Base-by-base conservation (phyloP, 495 filamentous ascomycete species). In the Neurospora sp. region DNA sequence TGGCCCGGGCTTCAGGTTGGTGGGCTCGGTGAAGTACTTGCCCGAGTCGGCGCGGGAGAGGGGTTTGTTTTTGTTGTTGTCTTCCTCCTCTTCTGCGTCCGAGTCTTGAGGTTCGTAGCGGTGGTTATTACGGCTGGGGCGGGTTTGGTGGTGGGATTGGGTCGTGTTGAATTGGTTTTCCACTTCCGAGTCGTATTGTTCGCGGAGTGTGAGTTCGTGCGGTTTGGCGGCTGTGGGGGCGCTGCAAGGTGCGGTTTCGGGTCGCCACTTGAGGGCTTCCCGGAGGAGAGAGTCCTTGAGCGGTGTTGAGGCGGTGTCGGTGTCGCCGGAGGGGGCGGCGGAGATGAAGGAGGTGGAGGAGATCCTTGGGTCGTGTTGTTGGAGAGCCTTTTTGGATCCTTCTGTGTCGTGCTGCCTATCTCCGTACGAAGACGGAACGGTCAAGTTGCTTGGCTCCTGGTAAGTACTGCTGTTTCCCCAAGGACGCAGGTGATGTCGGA, bases 401-500 rank as follows among this genome's bases (percentile, higher is more conserved):
- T 61, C 53, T 18, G 5, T 14, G 1, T 35, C 27, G 6, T 37
- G 2, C 35, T 27, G 4, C 20, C 20, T 2, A 35, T 31, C 12
- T 14, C 22, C 53, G 2, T 61, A 61, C 6, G 53, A 61, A 2
- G 53, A 65, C 6, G 53, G 53, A 35, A 65, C 53, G 0, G 53
- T 65, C 53, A 65, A 37, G 53, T 18, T 65, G 2, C 53, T 65
- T 8, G 14, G 53, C 27, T 65, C 53, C 14, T 65, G 53, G 27
- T 65, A 65, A 65, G 53, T 65, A 18, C 53, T 35, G 14, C 53
- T 65, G 14, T 65, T 65, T 8, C 53, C 77, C 79, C 78, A 83
- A 7, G 78, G 76, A 44, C 75, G 74, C 18, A 70, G 61, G 10
- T 71, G 71, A n/a, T 44, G 73, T 9, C 72, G 72, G 68, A 70